Evolutionary conservation across 2,329 filamentous ascomycete species (phyloP), one percentile per base, ranked within the genome.

Genomic region (Xenoacremonium recifei): DNA sequence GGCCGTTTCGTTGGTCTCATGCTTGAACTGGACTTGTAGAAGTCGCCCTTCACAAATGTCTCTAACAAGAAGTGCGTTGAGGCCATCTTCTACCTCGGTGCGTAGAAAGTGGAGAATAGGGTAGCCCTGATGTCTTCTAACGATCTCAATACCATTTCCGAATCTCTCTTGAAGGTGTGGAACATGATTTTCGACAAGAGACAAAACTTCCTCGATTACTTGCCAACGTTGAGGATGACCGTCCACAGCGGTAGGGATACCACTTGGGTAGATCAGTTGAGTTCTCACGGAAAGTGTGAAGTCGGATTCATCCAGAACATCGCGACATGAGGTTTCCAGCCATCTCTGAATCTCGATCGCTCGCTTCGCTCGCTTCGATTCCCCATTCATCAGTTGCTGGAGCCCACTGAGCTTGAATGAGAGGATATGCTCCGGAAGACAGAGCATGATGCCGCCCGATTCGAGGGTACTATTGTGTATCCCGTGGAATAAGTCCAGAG

Each of bases 301-400:
- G 35, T 87, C 83, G 29, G 77, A 81, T 57, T 87, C 81, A 42
- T 86, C 82, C 0, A 86, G 66, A 2, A 87, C 69, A 45, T 84
- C 80, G 0, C 79, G 65, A 0, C 72, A 76, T 2, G 65, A 53
- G 0, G 45, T 44, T 3, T 75, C 64, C 5, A 86, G 55, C 66
- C 74, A 79, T 0, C 58, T 44, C 20, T 84, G 77, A 0, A 70
- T 67, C 0, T 60, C 56, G 3, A 83, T 63, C 71, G 86, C 78
- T 1, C 50, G 53, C 0, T 50, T 55, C 0, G 76, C 73, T 23
- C 73, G 62, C 0, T 58, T 39, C 0, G 68, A 40, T 3, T 69
- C 61, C 2, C 60, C 59, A 35, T 83, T 75, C 0, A 72, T 70
- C 0, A 85, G 56, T 2, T 71, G 69, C 48, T 86, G 80, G 0